These are phyloP conservation scores for Penicillium chermesinum DNA, from an alignment of 495 filamentous ascomycete species.

Conservation along the genomic window DNA sequence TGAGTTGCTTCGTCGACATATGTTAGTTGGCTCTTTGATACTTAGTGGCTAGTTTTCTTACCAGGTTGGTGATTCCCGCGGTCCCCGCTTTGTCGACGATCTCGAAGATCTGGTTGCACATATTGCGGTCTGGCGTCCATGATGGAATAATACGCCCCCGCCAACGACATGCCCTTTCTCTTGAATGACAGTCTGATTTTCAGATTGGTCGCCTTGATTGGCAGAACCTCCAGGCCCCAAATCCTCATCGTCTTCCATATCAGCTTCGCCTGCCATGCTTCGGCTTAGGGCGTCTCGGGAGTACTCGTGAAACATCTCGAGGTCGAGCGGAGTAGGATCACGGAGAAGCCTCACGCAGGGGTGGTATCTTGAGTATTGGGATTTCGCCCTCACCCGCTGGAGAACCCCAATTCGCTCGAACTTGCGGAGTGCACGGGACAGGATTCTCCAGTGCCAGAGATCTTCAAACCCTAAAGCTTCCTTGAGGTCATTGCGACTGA, in stretches of 20 bases:
- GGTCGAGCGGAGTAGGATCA: constrained; percentile 63
- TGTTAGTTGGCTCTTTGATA: no score
- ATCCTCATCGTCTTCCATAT: constrained; percentile 23
- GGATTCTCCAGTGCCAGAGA: constrained; percentile 59
- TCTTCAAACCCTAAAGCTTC: constrained; percentile 54
- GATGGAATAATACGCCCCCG: constrained; percentile 39
- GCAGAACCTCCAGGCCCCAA: background rate
- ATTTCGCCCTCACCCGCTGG: constrained; percentile 60
- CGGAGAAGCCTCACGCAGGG: constrained; percentile 68
- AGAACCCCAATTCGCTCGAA: constrained; percentile 65
- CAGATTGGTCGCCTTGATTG: constrained; percentile 11
- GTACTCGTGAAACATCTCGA: constrained; percentile 49
- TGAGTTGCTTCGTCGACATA: constrained; percentile 43
- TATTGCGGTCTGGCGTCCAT: constrained; percentile 51
- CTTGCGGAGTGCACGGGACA: constrained; percentile 63
- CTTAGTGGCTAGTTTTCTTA: no score
- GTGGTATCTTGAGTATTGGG: constrained; percentile 40
- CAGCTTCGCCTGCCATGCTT: constrained; percentile 35
- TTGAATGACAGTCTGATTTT: constrained; percentile 15
- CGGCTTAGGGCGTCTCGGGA: constrained; percentile 23
- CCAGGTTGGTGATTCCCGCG: constrained; percentile 47
- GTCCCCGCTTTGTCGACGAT: constrained; percentile 46
- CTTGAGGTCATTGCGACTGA: constrained; percentile 59
- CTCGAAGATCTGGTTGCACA: constrained; percentile 53
- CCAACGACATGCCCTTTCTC: constrained; percentile 27